Percentiles rank a stretch among this genome's conserved stretches.
Conservation (phyloP, 2,329 filamentous ascomycete genomes). For the Stemphylium beticola region DNA sequence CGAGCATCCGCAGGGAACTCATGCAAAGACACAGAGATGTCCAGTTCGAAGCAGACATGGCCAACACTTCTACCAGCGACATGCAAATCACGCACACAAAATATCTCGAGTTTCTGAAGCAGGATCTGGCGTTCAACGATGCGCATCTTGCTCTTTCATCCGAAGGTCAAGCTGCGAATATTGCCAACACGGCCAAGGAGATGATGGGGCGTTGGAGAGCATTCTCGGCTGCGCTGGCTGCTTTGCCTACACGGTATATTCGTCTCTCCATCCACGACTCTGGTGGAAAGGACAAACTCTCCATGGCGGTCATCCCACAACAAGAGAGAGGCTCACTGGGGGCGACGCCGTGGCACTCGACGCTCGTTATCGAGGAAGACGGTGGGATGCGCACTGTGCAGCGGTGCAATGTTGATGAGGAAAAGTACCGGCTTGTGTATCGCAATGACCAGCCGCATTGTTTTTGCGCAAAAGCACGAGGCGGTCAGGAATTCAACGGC, state of each 20-base stretch:
- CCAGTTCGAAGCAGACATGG: constrained; percentile 39
- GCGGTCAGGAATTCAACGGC: constrained; percentile 9
- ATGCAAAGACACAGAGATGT: constrained; percentile 30
- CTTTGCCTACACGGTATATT: constrained; percentile 29
- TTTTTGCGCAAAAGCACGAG: constrained; percentile 26
- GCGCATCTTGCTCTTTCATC: constrained; percentile 22
- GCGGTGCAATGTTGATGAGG: constrained; percentile 23
- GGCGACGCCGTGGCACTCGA: constrained; percentile 36
- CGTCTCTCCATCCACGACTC: constrained; percentile 43
- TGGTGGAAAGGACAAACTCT: constrained; percentile 38
- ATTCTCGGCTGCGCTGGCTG: constrained; percentile 30
- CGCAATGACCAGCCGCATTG: constrained; percentile 30
- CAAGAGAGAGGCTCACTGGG: constrained; percentile 26
- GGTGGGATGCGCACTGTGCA: constrained; percentile 30
- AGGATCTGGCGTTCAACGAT: constrained; percentile 29
- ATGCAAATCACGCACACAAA: constrained; percentile 39
- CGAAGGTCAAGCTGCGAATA: constrained; percentile 26
- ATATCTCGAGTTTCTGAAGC: constrained; percentile 35
- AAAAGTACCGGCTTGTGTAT: constrained; percentile 30
- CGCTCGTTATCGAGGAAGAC: constrained; percentile 26
- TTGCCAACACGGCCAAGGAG: constrained; percentile 36
- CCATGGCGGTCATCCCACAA: constrained; percentile 36
- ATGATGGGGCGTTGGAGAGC: constrained; percentile 42
- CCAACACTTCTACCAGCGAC: constrained; percentile 32
- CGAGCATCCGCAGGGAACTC: constrained; percentile 33